Base-by-base conservation (phyloP, 2,329 filamentous ascomycete genomes). In the Cytospora piceae region DNA sequence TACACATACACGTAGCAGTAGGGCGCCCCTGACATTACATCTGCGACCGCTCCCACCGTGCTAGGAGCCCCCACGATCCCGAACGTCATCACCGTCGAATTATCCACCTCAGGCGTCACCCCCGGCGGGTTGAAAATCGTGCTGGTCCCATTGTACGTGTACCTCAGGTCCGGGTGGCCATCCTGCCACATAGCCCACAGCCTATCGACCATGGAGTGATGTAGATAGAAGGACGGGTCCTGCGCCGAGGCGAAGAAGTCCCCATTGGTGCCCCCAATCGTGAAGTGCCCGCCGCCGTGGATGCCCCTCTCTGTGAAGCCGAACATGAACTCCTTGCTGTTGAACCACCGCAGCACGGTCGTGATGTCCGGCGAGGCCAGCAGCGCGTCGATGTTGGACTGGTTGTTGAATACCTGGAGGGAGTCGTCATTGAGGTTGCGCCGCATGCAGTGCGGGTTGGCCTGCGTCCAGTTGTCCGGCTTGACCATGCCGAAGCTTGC, bases 161-260 rank as follows among this genome's bases (percentile, higher is more conserved):
- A 67, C 51, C 61, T 31, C n/a, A 61, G 31, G 2, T 27, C 52
- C 20, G 65, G 55, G 29, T 58, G 32, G 20, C 4, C n/a, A 4
- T 51, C 54, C 64, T 73, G 71, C 69, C 69, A 71, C 20, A 64
- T 54, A 24, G 64, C 53, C 70, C 70, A 71, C 6, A 69, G 58
- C 29, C 68, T 66, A 67, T 72, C 70, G 4, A 76, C 64, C 70
- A 74, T 73, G 14, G 68, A 65, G 66, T 78, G 75, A 37, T 76
- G 75, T 0, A 77, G 62, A 61, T 73, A 78, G 63, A 78, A 78
- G 6, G 65, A 72, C 34, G 76, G 76, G 49, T 78, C 76, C 37
- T 63, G 60, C n/a, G 59, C 39, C 15, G 55, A 55, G 14, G 46
- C 32, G 56, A 63, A 63, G 39, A 64, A 57, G 42, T 63, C 63